Base-by-base conservation (phyloP, 805 yeast species). In the Zygotorulaspora florentina region DNA sequence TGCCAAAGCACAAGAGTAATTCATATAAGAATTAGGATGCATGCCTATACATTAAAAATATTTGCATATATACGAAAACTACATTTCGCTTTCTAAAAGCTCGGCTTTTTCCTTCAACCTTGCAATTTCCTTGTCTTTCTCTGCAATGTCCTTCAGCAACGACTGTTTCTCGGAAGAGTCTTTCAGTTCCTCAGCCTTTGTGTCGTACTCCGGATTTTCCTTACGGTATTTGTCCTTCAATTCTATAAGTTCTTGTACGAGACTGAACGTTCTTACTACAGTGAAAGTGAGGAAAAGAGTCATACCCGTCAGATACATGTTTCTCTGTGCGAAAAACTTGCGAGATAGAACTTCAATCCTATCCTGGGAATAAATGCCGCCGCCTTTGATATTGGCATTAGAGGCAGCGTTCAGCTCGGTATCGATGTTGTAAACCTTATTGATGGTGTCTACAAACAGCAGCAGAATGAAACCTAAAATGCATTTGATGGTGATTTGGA, bases 1-100 rank as follows among this genome's bases (percentile, higher is more conserved):
- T 76, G 43, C 99, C 99, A 44, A 93, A 93, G 68, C 99, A 93
- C 65, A 93, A 93, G 75, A 87, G 96, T 68, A 93, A 86, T 57
- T 75, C 96, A 2, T 87, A 79, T 58, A 33, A 35, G 17, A 27
- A 34, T 39, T 40, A 43, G 23, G 15, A 13, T 33, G 23, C 29
- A 20, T 20, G 25, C 25, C 4, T 20, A 20, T 20, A 20, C 25
- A 7, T 27, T 18, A 35, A 2, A 39, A 12, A 16, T 28, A 20
- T 20, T 20, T 7, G 25, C 25, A 20, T 20, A 20, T 20, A 20
- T 20, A 20, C 26, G n/a, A 25, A 12, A 37, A n/a, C 61, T 35
- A 63, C 48, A 67, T 64, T 43, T 81, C 79, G 65, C 86, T 85
- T 52, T 88, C 69, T 51, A 90, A 76, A 28, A 79, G 72, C 18